Base-by-base conservation (phyloP, 2,329 filamentous ascomycete genomes). In the Paramyrothecium sp. region DNA sequence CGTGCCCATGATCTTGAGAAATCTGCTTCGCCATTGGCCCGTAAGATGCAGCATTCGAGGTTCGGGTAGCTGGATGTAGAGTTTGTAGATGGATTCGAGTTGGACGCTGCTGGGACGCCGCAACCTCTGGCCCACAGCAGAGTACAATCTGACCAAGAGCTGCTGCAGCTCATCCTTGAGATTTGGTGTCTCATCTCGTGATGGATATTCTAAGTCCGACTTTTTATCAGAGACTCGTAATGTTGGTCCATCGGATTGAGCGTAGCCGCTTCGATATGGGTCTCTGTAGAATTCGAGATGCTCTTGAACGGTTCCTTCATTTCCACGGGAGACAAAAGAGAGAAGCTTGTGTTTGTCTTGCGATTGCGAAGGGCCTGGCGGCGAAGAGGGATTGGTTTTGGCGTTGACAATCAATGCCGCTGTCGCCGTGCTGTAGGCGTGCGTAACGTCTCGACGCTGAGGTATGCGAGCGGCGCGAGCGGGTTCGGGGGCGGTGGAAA, bases 1-100 rank as follows among this genome's bases (percentile, higher is more conserved):
- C 50, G 84, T 81, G 20, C 89, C 87, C 60, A 97, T 83, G 47
- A 87, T 83, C 55, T 83, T 85, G 54, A 96, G 77, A 20, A 96
- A 76, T 8, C 78, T 72, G 54, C 87, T 85, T 19, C 92, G 83
- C 51, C 86, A 74, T 13, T 72, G 67, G 58, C 77, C 75, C 10
- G 76, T 74, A 2, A 88, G 67, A 54, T 81, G 73, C 3, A 79
- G 67, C 74, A 84, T 81, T 44, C 81, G 77, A 5, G 79, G 81
- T 56, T 83, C 77, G 0, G 83, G 82, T 10, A 87, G 65, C 38
- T 73, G 67, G 23, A 72, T 67, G 67, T 86, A 87, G 2, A 79
- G 61, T 2, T 76, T 71, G 64, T 81, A 83, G 59, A 86, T 75
- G 2, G 67, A 63, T 33, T 78, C 78, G 50, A 80, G 72, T 20